phyloP scores from a whole-genome alignment of 805 yeast genomes.

The Candida dajiaensis region DNA sequence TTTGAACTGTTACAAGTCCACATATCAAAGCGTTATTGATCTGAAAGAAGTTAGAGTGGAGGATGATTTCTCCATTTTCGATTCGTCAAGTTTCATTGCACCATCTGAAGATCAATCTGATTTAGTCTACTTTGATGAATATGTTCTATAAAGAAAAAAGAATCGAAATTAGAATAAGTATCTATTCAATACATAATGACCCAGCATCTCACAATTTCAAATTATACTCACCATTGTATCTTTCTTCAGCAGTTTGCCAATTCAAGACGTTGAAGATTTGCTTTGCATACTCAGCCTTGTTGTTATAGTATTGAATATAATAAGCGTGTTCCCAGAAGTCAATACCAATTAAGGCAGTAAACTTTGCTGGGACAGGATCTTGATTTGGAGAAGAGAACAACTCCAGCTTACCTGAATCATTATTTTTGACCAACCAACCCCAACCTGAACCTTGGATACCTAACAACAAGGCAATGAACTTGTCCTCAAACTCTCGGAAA shows the following conservation, averaged over 20 bases:
- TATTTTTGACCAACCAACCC: conserved; percentile 45
- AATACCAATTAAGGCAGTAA: conserved; percentile 41
- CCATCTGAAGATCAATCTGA: conserved; percentile 31
- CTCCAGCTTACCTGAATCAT: conserved; percentile 34
- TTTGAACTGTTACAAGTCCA: conserved; percentile 65
- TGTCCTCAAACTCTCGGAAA: conserved; percentile 34
- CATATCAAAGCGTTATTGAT: conserved; percentile 76
- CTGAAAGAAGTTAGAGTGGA: conserved; percentile 35
- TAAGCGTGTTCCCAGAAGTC: conserved; percentile 54
- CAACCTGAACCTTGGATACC: conserved; percentile 50
- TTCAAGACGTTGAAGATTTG: conserved; percentile 46
- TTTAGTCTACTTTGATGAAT: conserved; percentile 43
- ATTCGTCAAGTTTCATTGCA: conserved; percentile 34
- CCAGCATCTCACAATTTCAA: conserved; percentile 6
- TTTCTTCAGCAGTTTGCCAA: conserved; percentile 45
- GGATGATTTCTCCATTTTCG: conserved; percentile 35
- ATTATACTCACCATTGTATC: conserved; percentile 24
- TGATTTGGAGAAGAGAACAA: conserved; percentile 42
- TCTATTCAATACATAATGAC: background rate
- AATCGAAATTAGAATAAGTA: background rate
- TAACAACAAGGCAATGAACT: conserved; percentile 38
- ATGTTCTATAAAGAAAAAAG: conserved; percentile 26
- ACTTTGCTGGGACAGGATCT: conserved; percentile 38
- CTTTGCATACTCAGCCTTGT: conserved; percentile 43
- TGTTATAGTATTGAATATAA: conserved; percentile 47